Evolutionary conservation across 129 eudicot genomes (phyloP).

Genomic region (Centrapalus pauciflorus): DNA sequence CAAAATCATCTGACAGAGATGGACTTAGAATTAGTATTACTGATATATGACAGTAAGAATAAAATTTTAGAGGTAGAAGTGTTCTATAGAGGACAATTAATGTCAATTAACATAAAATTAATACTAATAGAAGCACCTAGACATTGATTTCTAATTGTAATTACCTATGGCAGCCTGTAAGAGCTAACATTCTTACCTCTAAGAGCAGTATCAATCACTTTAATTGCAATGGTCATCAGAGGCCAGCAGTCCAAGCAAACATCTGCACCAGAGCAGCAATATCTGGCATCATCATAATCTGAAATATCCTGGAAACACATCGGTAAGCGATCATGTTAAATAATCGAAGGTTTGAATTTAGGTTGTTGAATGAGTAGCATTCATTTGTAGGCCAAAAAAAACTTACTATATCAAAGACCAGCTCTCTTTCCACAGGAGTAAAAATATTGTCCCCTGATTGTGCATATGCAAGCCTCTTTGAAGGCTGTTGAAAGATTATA

Average conservation of each 20-base stretch:
- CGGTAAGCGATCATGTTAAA: conserved; percentile 5
- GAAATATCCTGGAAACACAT: conserved; percentile 68
- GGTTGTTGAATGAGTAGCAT: not conserved
- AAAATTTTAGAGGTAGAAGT: not conserved
- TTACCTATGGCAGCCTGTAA: not conserved
- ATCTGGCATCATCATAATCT: conserved; percentile 93
- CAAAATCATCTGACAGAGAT: conserved; percentile 73
- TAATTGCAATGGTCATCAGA: conserved; percentile 89
- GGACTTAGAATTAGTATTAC: not conserved
- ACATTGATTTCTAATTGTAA: not conserved
- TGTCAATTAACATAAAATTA: not conserved
- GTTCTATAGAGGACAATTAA: not conserved
- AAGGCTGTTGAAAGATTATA: conserved; percentile 56
- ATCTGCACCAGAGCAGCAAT: conserved; percentile 93
- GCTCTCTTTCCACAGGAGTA: conserved; percentile 92
- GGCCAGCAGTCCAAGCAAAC: conserved; percentile 97
- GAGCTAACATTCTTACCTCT: conserved; percentile 48
- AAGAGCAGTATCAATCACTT: conserved; percentile 81
- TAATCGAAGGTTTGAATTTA: not conserved
- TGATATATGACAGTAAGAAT: not conserved
- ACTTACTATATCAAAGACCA: conserved; percentile 87
- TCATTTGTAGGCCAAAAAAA: not conserved
- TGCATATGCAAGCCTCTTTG: conserved; percentile 86
- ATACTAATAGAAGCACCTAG: not conserved
- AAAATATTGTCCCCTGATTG: conserved; percentile 82